A percentile compares a stretch with the other conserved stretches of the same genome.
These are phyloP conservation scores for Thielaviopsis punctulata DNA, from an alignment of 2,329 filamentous ascomycete genomes.

Conservation along the genomic window DNA sequence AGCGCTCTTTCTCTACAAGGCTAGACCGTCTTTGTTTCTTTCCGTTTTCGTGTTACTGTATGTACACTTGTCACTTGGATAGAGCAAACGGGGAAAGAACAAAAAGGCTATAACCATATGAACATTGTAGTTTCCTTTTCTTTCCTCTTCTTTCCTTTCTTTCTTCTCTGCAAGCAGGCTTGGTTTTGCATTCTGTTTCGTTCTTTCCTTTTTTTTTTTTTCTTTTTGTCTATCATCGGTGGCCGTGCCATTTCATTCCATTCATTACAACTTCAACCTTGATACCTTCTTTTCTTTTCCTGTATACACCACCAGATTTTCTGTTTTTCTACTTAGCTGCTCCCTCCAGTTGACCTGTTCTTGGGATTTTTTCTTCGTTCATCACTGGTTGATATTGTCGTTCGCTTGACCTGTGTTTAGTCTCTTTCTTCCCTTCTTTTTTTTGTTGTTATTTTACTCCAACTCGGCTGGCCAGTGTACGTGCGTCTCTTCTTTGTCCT, in stretches of 20 bases:
- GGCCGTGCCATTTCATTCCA: not conserved
- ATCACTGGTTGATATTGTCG: not conserved
- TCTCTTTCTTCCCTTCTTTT: not conserved
- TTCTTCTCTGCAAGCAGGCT: not conserved
- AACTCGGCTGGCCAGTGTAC: not conserved
- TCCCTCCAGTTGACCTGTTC: not conserved
- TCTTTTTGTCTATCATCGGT: slow-evolving; percentile 6
- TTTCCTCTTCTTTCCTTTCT: not conserved
- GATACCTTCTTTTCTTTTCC: not conserved
- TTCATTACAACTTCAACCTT: not conserved
- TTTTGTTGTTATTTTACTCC: not conserved
- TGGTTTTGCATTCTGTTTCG: slow-evolving; percentile 1
- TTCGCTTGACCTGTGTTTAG: too few relatives aligned
- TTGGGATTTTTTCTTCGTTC: not conserved
- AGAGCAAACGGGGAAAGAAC: not conserved
- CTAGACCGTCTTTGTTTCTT: too few relatives aligned
- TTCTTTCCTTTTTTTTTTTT: slow-evolving; percentile 8
- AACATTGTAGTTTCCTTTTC: not conserved
- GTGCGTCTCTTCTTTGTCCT: not conserved
- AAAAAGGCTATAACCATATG: not conserved
- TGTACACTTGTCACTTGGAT: too few relatives aligned
- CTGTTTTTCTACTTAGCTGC: not conserved
- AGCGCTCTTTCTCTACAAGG: too few relatives aligned
- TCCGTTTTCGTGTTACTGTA: too few relatives aligned
- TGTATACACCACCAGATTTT: not conserved